Evolutionary conservation across 2,329 filamentous ascomycete genomes (phyloP).

Genomic region (Ophiostoma triangulosporum): DNA sequence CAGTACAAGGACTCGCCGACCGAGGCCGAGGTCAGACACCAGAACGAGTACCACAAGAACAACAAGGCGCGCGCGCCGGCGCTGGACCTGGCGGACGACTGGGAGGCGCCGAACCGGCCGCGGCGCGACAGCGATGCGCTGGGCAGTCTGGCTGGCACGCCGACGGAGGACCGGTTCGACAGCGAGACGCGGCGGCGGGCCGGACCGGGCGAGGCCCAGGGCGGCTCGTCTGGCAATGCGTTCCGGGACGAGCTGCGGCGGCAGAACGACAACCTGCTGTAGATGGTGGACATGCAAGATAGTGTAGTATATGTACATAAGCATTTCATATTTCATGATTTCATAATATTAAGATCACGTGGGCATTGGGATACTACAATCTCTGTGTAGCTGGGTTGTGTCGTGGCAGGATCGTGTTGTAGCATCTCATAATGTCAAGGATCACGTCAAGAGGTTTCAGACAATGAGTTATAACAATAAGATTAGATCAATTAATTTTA

Average conservation of each 20-base stretch:
- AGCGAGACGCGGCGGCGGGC: slow-evolving; percentile 11
- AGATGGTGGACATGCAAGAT: background rate
- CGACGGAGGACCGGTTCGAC: slow-evolving; percentile 29
- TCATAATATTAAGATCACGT: too few relatives aligned
- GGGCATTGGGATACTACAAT: too few relatives aligned
- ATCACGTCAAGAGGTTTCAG: too few relatives aligned
- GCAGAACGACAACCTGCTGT: slow-evolving; percentile 22
- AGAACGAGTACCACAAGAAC: background rate
- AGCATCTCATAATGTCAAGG: too few relatives aligned
- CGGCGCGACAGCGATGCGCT: slow-evolving; percentile 34
- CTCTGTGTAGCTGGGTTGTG: too few relatives aligned
- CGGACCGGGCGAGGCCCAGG: background rate
- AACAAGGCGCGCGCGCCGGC: slow-evolving; percentile 13
- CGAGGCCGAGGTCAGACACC: background rate
- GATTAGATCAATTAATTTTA: too few relatives aligned
- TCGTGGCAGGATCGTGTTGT: too few relatives aligned
- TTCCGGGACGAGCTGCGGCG: slow-evolving; percentile 38
- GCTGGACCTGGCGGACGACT: slow-evolving; percentile 15
- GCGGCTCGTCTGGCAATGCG: slow-evolving; percentile 22
- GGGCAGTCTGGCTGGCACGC: slow-evolving; percentile 35
- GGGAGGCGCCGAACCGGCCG: slow-evolving; percentile 6
- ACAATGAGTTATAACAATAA: too few relatives aligned
- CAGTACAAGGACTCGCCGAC: slow-evolving; percentile 16
- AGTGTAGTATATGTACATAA: too few relatives aligned
- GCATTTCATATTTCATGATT: too few relatives aligned